Base-by-base conservation (phyloP, 768 basidiomycete genomes). In the Leccinum barrowsii region DNA sequence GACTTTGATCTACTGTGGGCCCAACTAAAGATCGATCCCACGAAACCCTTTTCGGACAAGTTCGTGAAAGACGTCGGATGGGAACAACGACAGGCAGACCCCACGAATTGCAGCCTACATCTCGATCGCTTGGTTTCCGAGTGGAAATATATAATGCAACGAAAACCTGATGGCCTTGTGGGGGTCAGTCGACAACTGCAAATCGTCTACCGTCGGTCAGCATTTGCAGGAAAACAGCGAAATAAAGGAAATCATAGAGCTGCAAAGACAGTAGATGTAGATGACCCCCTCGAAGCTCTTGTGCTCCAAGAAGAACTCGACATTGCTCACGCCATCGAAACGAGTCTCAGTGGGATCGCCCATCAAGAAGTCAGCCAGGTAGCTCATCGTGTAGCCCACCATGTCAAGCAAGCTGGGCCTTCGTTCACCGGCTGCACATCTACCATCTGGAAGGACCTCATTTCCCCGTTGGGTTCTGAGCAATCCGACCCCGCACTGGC, bases 1-100 rank as follows among this genome's bases (percentile, higher is more conserved):
- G 78, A 86, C 63, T 89, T 86, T 64, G 49, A 69, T 22, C 55
- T 66, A 0, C 63, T 92, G 10, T 91, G 87, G 85, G 62, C 58
- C 13, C 73, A 70, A 24, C 65, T 85, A 1, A 67, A 72, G 2
- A 62, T 87, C 13, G 62, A 85, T 56, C 74, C 82, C 0, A 64
- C 62, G 0, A 70, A 66, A 50, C 62, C 70, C 0, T 82, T 90
- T 61, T 87, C 87, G 0, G 65, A 69, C 0, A 57, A 42, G 5
- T 90, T 90, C 65, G 59, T 85, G 13, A 54, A 63, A 28, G 71
- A 70, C 35, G 37, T 70, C 52, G 22, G 17, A 7, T 69, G 64
- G 71, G 47, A 59, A 30, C 48, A 50, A 40, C 61, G 63, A 54
- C 59, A 53, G n/a, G 5, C 52, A 62, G 59, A 61, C 68, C n/a